These are phyloP conservation scores for Verticillium albo-atrum DNA, from an alignment of 2,329 filamentous ascomycete genomes.

Conservation along the genomic window DNA sequence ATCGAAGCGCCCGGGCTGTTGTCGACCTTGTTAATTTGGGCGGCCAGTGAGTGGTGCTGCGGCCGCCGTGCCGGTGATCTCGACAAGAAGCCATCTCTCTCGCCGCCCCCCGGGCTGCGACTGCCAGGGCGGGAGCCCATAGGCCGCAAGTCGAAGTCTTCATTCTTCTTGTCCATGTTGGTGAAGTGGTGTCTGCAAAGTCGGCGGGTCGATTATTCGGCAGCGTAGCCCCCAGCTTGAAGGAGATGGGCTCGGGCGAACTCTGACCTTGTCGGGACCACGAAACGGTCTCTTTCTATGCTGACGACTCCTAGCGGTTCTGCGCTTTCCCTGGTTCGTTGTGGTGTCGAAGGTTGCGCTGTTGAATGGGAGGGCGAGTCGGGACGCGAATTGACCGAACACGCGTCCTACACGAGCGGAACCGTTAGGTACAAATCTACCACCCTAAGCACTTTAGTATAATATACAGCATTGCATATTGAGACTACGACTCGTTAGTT, in stretches of 20 bases:
- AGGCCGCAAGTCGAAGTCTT: conserved; percentile 71
- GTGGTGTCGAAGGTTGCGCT: no score
- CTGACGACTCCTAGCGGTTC: no score
- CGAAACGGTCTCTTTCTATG: no score
- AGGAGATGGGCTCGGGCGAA: background rate
- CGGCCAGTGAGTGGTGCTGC: conserved; percentile 19
- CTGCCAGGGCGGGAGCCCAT: conserved; percentile 47
- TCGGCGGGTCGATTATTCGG: background rate
- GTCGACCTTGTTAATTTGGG: conserved; percentile 46
- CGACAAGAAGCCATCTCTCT: conserved; percentile 49
- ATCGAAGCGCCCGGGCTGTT: conserved; percentile 80
- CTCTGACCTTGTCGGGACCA: background rate
- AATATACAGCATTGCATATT: no score
- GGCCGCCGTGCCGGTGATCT: conserved; percentile 32
- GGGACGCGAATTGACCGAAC: no score
- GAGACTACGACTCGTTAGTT: no score
- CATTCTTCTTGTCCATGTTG: conserved; percentile 85
- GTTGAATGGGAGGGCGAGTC: no score
- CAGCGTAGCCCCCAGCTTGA: background rate
- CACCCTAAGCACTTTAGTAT: no score
- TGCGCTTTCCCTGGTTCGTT: no score
- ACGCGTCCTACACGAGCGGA: no score
- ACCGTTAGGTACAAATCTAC: no score
- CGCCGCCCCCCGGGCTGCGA: conserved; percentile 37
- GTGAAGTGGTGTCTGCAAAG: background rate